These are phyloP conservation scores for Sparassis latifolia DNA, from an alignment of 1,284 basidiomycete genomes.

Conservation along the genomic window DNA sequence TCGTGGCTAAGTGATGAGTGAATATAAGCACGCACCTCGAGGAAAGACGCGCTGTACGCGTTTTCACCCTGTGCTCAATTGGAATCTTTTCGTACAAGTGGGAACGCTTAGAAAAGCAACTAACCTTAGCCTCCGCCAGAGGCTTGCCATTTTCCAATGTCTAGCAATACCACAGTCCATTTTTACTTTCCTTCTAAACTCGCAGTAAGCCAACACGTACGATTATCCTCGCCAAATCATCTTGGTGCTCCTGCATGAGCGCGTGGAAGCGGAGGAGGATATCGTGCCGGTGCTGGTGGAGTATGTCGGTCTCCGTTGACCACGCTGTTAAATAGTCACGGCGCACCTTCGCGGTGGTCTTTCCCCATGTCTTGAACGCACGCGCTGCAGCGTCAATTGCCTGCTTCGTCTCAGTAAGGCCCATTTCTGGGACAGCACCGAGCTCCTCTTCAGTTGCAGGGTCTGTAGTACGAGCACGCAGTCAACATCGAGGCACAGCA, in stretches of 20 bases:
- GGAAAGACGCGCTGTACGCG: constrained; percentile 75
- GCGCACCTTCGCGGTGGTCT: constrained; percentile 71
- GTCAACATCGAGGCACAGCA: not conserved
- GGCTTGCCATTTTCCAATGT: constrained; percentile 93
- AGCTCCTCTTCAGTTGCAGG: constrained; percentile 78
- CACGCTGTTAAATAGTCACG: not conserved
- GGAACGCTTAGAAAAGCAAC: not conserved
- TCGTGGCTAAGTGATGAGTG: no score
- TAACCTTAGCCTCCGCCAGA: constrained; percentile 71
- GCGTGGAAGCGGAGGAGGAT: constrained; percentile 67
- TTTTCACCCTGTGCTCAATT: constrained; percentile 57
- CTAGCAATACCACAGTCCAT: constrained; percentile 30
- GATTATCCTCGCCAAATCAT: constrained; percentile 79
- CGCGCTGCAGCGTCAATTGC: constrained; percentile 74
- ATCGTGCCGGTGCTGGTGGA: constrained; percentile 64
- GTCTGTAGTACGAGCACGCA: constrained; percentile 40
- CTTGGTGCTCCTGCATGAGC: constrained; percentile 73
- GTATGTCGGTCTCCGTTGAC: not conserved
- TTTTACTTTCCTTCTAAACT: not conserved
- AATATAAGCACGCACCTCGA: constrained; percentile 52
- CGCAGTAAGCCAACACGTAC: constrained; percentile 34
- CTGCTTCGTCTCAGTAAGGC: constrained; percentile 69
- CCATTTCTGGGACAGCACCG: constrained; percentile 84
- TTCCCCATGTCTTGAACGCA: constrained; percentile 79
- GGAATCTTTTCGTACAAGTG: not conserved